These are phyloP conservation scores for Glebionis coronaria DNA, from an alignment of 129 eudicot genomes.

Conservation along the genomic window DNA sequence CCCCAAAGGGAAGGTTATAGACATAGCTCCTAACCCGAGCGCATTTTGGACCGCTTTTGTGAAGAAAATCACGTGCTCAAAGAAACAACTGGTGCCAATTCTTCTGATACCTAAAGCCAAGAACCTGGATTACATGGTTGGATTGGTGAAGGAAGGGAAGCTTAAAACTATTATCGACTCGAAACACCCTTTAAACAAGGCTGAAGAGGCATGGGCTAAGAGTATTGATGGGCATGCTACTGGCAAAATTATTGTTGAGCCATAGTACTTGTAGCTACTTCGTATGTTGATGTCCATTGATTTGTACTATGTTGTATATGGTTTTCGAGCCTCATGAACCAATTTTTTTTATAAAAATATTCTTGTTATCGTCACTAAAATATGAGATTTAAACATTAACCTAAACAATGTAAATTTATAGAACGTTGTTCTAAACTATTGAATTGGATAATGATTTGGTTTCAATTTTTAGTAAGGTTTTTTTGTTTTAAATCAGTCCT, in stretches of 20 bases:
- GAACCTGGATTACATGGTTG: conserved; percentile 57
- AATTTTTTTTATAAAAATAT: too few species aligned
- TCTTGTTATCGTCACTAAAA: too few species aligned
- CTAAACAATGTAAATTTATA: too few species aligned
- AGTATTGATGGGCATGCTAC: conserved; percentile 85
- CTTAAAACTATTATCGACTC: conserved; percentile 63
- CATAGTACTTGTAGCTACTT: conserved; percentile 30
- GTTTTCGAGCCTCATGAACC: too few species aligned
- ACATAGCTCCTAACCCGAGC: conserved; percentile 52
- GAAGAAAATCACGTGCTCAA: conserved; percentile 65
- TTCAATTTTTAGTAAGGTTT: too few species aligned
- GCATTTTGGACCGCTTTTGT: conserved; percentile 54
- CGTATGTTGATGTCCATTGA: background rate
- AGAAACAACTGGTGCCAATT: conserved; percentile 63
- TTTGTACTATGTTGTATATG: conserved; percentile 9
- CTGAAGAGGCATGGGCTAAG: conserved; percentile 79
- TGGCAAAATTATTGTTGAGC: conserved; percentile 72
- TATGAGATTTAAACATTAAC: too few species aligned
- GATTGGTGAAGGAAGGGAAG: conserved; percentile 69
- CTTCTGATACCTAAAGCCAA: conserved; percentile 48
- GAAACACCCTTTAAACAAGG: conserved; percentile 50
- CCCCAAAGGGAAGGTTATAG: conserved; percentile 62
- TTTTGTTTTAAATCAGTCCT: too few species aligned
- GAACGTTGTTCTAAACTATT: too few species aligned
- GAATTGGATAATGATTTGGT: too few species aligned